These are phyloP conservation scores for Zygosaccharomyces sapae DNA, from an alignment of 1,139 yeast genomes.

Conservation along the genomic window DNA sequence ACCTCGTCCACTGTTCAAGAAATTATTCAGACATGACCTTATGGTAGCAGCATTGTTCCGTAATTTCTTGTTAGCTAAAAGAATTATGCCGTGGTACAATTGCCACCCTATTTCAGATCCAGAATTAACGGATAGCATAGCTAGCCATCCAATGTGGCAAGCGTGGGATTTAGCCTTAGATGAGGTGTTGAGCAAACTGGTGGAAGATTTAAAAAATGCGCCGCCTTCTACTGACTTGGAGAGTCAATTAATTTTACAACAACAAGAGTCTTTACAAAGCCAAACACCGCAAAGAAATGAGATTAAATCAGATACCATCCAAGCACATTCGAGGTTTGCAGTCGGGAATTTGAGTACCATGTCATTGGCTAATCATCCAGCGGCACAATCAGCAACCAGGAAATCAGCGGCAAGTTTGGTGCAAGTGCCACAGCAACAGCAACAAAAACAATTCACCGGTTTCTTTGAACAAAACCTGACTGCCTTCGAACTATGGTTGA, in stretches of 20 bases:
- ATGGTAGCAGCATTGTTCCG: constrained; percentile 96
- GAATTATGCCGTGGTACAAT: constrained; percentile 90
- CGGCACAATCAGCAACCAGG: constrained; percentile 15
- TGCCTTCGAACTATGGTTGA: constrained; percentile 94
- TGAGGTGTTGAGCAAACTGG: constrained; percentile 74
- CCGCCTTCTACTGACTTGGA: constrained; percentile 31
- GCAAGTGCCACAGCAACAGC: constrained; percentile 22
- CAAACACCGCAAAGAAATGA: constrained; percentile 21
- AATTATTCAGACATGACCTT: constrained; percentile 87
- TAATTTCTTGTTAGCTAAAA: constrained; percentile 83
- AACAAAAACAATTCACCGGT: constrained; percentile 75
- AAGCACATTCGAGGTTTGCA: constrained; percentile 31
- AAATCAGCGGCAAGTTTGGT: constrained; percentile 10
- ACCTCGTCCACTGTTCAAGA: constrained; percentile 82
- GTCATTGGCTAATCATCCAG: constrained; percentile 34
- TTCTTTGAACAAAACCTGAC: constrained; percentile 95
- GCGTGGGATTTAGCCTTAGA: constrained; percentile 98
- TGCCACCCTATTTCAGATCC: constrained; percentile 97
- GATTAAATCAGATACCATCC: constrained; percentile 25
- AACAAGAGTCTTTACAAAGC: constrained; percentile 27
- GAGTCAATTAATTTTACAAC: constrained; percentile 27
- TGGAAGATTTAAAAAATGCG: constrained; percentile 39
- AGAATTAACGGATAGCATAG: constrained; percentile 74
- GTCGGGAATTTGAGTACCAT: constrained; percentile 35
- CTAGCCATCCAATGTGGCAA: constrained; percentile 93